Percentiles rank a stretch among this genome's conserved stretches.
Evolutionary conservation across 129 eudicot genomes (phyloP).

Genomic region (Glebionis coronaria): DNA sequence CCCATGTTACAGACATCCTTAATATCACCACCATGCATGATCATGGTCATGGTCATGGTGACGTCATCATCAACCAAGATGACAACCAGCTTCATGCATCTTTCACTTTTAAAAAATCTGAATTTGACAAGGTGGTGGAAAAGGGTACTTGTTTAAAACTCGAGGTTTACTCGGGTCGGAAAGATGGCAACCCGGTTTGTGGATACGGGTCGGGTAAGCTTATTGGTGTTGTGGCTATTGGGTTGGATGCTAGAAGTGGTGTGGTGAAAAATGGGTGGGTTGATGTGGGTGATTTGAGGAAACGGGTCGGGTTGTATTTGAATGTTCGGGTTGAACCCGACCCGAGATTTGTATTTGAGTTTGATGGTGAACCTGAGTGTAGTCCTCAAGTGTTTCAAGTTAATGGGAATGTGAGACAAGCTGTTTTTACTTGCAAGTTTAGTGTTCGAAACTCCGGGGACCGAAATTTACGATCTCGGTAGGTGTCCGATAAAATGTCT

Average conservation of each 20-base stretch:
- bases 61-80: conserved; percentile 28
- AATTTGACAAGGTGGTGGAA: conserved; percentile 41
- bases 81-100: conserved; percentile 42
- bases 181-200: conserved; percentile 24
- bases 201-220: conserved; percentile 55
- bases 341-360: conserved; percentile 86
- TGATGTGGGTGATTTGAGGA: conserved; percentile 30
- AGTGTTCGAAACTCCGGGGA: conserved; percentile 59
- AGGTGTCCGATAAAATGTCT: conserved; percentile 12
- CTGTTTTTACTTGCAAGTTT: conserved; percentile 93
- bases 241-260: conserved; percentile 31
- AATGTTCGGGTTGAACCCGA: conserved; percentile 69
- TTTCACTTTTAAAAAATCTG: conserved; percentile 48
- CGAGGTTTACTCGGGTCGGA: conserved; percentile 35
- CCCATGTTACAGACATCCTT: conserved; percentile 46
- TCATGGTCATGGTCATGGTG: no score
- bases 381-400: conserved; percentile 95
- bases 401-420: conserved; percentile 82
- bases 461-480: conserved; percentile 22
- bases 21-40: not conserved
- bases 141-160: conserved; percentile 37
- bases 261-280: not conserved
- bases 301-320: conserved; percentile 35
- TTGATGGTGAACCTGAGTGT: conserved; percentile 93
- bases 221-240: conserved; percentile 41